A percentile compares a stretch with the other conserved stretches of the same genome.
Conservation (phyloP, 1,284 basidiomycete species). For the Ustilago shanxiensis region DNA sequence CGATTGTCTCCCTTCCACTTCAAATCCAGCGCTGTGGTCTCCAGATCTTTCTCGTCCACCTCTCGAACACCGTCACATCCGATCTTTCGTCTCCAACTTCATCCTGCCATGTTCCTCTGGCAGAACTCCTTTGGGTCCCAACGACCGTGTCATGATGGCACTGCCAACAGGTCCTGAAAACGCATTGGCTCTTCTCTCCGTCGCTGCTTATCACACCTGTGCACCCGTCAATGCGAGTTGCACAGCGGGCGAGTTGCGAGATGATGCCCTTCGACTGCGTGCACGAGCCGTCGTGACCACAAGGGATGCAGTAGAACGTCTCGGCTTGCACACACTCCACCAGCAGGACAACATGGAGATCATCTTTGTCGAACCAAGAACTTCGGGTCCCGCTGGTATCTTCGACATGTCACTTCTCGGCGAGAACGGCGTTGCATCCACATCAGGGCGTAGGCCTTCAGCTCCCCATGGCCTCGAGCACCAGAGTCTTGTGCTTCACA, state of each 20-base stretch:
- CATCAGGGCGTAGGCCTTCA: constrained; percentile 53
- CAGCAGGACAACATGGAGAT: constrained; percentile 67
- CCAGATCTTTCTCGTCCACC: constrained; percentile 67
- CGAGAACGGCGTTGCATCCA: constrained; percentile 39
- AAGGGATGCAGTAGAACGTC: constrained; percentile 63
- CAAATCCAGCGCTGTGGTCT: constrained; percentile 66
- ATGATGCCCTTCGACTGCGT: constrained; percentile 68
- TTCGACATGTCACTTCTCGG: constrained; percentile 66
- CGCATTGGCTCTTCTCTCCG: constrained; percentile 64
- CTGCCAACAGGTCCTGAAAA: constrained; percentile 69
- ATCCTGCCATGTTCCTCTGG: constrained; percentile 54
- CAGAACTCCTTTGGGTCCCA: constrained; percentile 54
- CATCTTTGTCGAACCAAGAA: constrained; percentile 65
- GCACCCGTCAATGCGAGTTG: constrained; percentile 69
- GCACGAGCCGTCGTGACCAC: constrained; percentile 68
- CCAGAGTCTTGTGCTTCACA: constrained; percentile 68
- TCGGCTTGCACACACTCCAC: constrained; percentile 58
- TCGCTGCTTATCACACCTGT: constrained; percentile 68
- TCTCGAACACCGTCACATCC: constrained; percentile 65
- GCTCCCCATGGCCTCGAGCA: constrained; percentile 62
- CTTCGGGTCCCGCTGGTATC: constrained; percentile 63
- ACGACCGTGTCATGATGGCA: constrained; percentile 70
- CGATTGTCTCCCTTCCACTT: constrained; percentile 65
- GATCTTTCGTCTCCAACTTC: constrained; percentile 63
- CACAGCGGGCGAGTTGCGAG: constrained; percentile 68